A percentile compares a stretch with the other conserved stretches of the same genome.
These are phyloP conservation scores for Boechera retrofracta DNA, from an alignment of 345 rosid species.

Conservation along the genomic window DNA sequence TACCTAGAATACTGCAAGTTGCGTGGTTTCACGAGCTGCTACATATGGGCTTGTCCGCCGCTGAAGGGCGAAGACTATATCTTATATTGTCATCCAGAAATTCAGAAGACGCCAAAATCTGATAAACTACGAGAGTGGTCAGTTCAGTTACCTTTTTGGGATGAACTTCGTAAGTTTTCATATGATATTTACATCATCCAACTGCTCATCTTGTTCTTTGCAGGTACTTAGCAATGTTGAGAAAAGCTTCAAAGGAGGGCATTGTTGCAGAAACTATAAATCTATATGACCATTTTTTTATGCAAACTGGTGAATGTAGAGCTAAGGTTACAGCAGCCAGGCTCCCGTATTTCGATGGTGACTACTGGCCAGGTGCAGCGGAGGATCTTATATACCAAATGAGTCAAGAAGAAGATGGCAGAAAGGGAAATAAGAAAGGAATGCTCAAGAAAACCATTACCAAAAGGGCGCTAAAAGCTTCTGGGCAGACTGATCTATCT, in stretches of 20 bases:
- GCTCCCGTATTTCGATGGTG: slow-evolving; percentile 99
- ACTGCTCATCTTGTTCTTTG: slow-evolving; percentile 32
- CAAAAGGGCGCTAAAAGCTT: slow-evolving; percentile 95
- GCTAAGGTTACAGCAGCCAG: slow-evolving; percentile 98
- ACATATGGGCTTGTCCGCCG: slow-evolving; percentile 99
- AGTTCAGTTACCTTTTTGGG: slow-evolving; percentile 43
- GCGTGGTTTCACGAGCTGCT: slow-evolving; percentile 99
- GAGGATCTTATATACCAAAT: slow-evolving; percentile 94
- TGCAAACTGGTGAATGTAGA: slow-evolving; percentile 81
- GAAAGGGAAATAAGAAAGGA: slow-evolving; percentile 92
- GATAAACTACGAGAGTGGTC: slow-evolving; percentile 98
- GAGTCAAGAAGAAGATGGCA: slow-evolving; percentile 96
- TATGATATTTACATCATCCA: slow-evolving; percentile 30
- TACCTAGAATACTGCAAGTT: slow-evolving; percentile 98
- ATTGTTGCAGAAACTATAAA: slow-evolving; percentile 87
- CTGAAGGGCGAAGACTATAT: slow-evolving; percentile 99
- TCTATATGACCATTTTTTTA: slow-evolving; percentile 92
- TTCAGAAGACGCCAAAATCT: slow-evolving; percentile 99
- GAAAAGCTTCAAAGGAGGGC: slow-evolving; percentile 86
- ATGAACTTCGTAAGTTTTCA: slow-evolving; percentile 11
- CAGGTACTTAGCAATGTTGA: slow-evolving; percentile 94
- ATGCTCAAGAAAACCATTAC: slow-evolving; percentile 84
- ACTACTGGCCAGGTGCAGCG: slow-evolving; percentile 99
- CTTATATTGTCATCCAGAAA: slow-evolving; percentile 98
- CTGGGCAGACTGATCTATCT: slow-evolving; percentile 95